Conservation (phyloP, 305 asterid genomes). For the Rubia tinctorum region DNA sequence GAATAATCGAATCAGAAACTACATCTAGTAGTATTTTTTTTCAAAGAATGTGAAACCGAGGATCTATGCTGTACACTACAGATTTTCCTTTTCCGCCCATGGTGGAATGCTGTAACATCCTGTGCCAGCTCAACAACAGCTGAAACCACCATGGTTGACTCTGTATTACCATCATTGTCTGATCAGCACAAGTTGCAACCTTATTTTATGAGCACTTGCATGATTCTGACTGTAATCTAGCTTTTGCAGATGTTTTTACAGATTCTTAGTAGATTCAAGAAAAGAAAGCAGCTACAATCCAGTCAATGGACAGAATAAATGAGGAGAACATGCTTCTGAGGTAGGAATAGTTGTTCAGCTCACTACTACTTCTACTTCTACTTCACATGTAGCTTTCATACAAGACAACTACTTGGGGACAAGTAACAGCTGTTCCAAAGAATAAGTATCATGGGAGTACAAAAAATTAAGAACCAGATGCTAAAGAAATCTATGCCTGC, state of each 20-base stretch:
- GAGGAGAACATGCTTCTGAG: not conserved
- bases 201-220: not conserved
- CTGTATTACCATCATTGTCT: not conserved
- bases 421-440: conserved; percentile 10
- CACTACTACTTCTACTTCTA: no score
- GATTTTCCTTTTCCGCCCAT: conserved; percentile 1
- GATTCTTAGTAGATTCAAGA: not conserved
- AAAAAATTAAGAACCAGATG: not conserved
- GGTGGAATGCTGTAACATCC: not conserved
- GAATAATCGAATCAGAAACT: no score
- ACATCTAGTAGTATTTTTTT: not conserved
- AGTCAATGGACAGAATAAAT: conserved; percentile 1
- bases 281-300: not conserved
- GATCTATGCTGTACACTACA: not conserved
- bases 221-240: not conserved
- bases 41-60: not conserved
- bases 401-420: not conserved
- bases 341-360: not conserved
- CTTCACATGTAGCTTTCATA: conserved; percentile 9
- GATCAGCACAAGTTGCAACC: not conserved
- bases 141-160: not conserved
- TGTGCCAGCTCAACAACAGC: conserved; percentile 8
- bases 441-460: conserved; percentile 6
- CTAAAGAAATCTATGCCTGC: conserved; percentile 6
- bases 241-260: not conserved